phyloP scores from a whole-genome alignment of 805 yeast species.

The Zygoascus ofunaensis region DNA sequence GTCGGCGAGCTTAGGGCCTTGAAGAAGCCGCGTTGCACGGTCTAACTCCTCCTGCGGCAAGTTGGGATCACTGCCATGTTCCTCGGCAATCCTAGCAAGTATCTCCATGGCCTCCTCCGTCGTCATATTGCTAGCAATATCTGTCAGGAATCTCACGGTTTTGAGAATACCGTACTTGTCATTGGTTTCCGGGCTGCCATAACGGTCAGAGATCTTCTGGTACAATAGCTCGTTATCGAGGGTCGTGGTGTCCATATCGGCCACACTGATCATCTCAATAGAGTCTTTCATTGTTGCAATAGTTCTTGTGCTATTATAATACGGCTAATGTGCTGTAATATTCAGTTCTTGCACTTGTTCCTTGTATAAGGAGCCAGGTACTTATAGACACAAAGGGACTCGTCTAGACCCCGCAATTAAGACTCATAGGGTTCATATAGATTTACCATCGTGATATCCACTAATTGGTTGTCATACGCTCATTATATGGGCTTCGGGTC shows the following conservation, averaged over 20 bases:
- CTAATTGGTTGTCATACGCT: no score
- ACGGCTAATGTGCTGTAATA: no score
- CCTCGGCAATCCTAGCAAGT: slow-evolving; percentile 32
- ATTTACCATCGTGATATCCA: no score
- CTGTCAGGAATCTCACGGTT: neutral
- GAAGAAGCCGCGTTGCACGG: slow-evolving; percentile 22
- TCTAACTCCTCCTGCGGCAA: slow-evolving; percentile 33
- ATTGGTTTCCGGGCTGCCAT: neutral
- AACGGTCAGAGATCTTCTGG: neutral
- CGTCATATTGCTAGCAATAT: neutral
- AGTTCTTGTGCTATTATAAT: no score
- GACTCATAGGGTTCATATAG: no score
- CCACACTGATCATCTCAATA: neutral
- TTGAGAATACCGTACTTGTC: neutral
- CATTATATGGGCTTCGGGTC: no score
- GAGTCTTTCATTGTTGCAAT: neutral
- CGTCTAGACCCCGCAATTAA: no score
- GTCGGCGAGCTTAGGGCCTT: slow-evolving; percentile 10
- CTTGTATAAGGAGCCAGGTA: no score
- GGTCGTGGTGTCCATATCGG: neutral
- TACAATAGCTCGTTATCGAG: neutral
- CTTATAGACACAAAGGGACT: no score
- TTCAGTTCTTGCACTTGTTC: no score
- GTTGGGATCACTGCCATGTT: slow-evolving; percentile 42
- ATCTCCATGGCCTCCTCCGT: slow-evolving; percentile 34